phyloP scores from a whole-genome alignment of 2,329 filamentous ascomycete genomes.

The Chaetomium sp. region DNA sequence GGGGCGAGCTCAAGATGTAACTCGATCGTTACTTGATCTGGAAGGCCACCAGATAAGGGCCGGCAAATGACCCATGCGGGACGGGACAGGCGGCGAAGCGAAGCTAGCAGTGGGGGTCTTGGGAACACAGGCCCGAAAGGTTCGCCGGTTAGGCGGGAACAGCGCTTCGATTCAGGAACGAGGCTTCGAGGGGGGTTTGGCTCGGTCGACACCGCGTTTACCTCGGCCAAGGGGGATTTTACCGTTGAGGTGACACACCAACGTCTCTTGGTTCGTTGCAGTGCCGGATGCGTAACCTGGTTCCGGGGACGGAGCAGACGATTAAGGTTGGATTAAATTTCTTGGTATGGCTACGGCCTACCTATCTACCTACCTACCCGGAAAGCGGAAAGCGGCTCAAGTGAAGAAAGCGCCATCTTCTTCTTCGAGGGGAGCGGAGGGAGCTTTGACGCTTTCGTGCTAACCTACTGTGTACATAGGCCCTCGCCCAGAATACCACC shows the following conservation, averaged over 20 bases:
- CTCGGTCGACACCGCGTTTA: not conserved
- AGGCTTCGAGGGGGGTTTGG: not conserved
- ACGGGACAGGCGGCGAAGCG: conserved; percentile 17
- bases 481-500: conserved; percentile 26
- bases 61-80: conserved; percentile 23
- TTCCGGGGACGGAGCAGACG: conserved; percentile 3
- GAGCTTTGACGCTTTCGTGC: not conserved
- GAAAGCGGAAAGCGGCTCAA: not conserved
- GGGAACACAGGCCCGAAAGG: not conserved
- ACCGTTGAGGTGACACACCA: not conserved
- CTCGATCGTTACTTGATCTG: conserved; percentile 26
- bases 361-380: too few species aligned
- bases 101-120: not conserved
- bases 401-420: not conserved
- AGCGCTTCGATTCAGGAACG: conserved; percentile 7
- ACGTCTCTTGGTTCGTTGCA: conserved; percentile 5
- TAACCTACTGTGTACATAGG: not conserved
- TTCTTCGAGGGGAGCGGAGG: not conserved
- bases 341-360: not conserved
- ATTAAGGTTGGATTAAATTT: not conserved
- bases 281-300: conserved; percentile 13
- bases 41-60: conserved; percentile 31
- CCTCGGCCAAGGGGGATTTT: not conserved
- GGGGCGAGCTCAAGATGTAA: conserved; percentile 2
- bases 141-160: not conserved